These are phyloP conservation scores for Monilinia aucupariae DNA, from an alignment of 2,329 filamentous ascomycete genomes.

Conservation along the genomic window DNA sequence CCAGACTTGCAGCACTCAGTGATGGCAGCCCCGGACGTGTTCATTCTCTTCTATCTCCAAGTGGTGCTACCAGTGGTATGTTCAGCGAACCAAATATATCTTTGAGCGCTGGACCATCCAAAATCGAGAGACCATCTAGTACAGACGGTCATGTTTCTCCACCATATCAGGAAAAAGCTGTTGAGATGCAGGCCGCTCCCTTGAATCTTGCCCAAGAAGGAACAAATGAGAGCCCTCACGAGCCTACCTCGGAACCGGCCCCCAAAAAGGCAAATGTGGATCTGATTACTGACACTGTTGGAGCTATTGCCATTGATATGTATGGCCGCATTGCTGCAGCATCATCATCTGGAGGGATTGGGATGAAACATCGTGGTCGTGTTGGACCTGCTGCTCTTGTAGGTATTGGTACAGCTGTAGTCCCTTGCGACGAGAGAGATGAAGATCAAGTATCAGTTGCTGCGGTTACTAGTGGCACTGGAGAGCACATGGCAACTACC, in stretches of 20 bases:
- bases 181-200: slow-evolving; percentile 14
- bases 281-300: slow-evolving; percentile 84
- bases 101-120: slow-evolving; percentile 18
- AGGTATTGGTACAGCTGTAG: slow-evolving; percentile 81
- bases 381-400: slow-evolving; percentile 90
- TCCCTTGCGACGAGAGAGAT: slow-evolving; percentile 71
- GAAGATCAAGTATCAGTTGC: slow-evolving; percentile 66
- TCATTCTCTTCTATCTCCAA: slow-evolving; percentile 30
- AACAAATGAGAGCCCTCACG: slow-evolving; percentile 23
- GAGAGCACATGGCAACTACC: slow-evolving; percentile 96
- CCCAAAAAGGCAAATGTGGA: slow-evolving; percentile 42
- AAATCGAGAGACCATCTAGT: slow-evolving; percentile 17
- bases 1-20: slow-evolving; percentile 25
- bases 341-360: slow-evolving; percentile 94
- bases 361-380: slow-evolving; percentile 93
- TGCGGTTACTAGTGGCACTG: slow-evolving; percentile 86
- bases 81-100: slow-evolving; percentile 24
- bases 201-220: slow-evolving; percentile 25
- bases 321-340: slow-evolving; percentile 85
- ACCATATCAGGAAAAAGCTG: slow-evolving; percentile 1
- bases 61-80: slow-evolving; percentile 17
- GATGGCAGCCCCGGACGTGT: slow-evolving; percentile 27
- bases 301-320: slow-evolving; percentile 86
- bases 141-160: slow-evolving; percentile 32
- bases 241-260: slow-evolving; percentile 14